These are phyloP conservation scores for Metschnikowia borealis DNA, from an alignment of 805 yeast genomes.

Conservation along the genomic window DNA sequence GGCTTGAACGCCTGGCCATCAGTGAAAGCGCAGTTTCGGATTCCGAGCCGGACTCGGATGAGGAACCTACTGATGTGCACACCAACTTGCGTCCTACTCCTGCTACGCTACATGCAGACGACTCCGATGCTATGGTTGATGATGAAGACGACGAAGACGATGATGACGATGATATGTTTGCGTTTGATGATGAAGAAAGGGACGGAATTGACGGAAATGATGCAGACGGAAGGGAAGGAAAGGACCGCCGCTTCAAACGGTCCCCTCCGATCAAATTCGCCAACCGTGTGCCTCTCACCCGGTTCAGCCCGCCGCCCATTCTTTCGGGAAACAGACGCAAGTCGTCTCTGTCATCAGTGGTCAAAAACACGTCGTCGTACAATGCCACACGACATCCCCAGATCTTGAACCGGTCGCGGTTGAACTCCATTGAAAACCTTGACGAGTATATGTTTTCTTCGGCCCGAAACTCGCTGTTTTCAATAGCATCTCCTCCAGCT, in stretches of 20 bases:
- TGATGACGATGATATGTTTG: slow-evolving; percentile 24
- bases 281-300: slow-evolving; percentile 35
- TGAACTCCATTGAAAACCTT: slow-evolving; percentile 40
- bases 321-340: slow-evolving; percentile 22
- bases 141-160: slow-evolving; percentile 37
- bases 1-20: slow-evolving; percentile 5
- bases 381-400: slow-evolving; percentile 22
- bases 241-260: slow-evolving; percentile 12
- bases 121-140: slow-evolving; percentile 31
- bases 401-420: slow-evolving; percentile 35
- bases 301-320: slow-evolving; percentile 37
- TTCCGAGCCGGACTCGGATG: slow-evolving; percentile 29
- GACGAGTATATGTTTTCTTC: slow-evolving; percentile 40
- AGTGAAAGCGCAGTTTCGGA: slow-evolving; percentile 26
- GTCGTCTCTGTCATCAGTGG: slow-evolving; percentile 25
- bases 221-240: slow-evolving; percentile 5
- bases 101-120: slow-evolving; percentile 16
- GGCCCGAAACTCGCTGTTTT: slow-evolving; percentile 33
- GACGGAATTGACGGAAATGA: slow-evolving; percentile 5
- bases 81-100: not conserved
- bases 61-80: slow-evolving; percentile 17
- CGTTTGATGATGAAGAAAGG: slow-evolving; percentile 21
- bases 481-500: slow-evolving; percentile 30
- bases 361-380: slow-evolving; percentile 19
- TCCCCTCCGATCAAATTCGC: slow-evolving; percentile 41